Evolutionary conservation across 345 rosid genomes (phyloP), one percentile per base, ranked within the genome.

Genomic region (Melaleuca alternifolia): DNA sequence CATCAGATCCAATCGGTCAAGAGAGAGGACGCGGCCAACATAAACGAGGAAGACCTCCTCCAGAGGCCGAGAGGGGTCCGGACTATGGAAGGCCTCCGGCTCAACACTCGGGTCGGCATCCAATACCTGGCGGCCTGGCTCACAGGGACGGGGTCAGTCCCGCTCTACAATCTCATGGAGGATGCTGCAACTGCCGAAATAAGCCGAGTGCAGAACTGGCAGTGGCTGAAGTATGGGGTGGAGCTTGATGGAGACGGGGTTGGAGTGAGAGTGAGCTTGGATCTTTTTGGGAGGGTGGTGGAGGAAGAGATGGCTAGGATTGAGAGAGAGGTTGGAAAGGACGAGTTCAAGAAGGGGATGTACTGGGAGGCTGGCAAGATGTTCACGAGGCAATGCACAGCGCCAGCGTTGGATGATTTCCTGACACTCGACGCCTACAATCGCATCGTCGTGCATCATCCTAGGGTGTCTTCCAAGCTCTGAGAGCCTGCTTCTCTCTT

Each of bases 171-270:
- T 92, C 94, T 97, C 37, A 95, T 95, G 99, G 99, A 96, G 91
- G 99, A 97, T 33, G 99, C 98, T 0, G 99, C 99, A 3, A 96
- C 99, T 5, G 98, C 98, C 0, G 99, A 97, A 95, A 97, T 97
- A 65, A 97, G 97, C 93, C 89, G 99, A 51, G 99, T 95, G 9
- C 98, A 95, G 88, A 96, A 94, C 85, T 96, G 99, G 99, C 98
- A 96, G 77, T 96, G 99, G 99, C 91, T 97, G 15, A 96, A 94
- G 90, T 92, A 95, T 41, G 95, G 90, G 56, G 99, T 88, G 85
- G 98, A 96, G 51, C 65, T 97, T 79, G 92, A 96, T 10, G 98
- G 99, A 37, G 99, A 95, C 7, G 97, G 93, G 2, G 88, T 94
- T 2, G 97, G 99, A 44, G 93, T 96, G 87, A 89, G 44, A 79